Conservation (phyloP, 495 filamentous ascomycete genomes). For the Acidomyces sp. region DNA sequence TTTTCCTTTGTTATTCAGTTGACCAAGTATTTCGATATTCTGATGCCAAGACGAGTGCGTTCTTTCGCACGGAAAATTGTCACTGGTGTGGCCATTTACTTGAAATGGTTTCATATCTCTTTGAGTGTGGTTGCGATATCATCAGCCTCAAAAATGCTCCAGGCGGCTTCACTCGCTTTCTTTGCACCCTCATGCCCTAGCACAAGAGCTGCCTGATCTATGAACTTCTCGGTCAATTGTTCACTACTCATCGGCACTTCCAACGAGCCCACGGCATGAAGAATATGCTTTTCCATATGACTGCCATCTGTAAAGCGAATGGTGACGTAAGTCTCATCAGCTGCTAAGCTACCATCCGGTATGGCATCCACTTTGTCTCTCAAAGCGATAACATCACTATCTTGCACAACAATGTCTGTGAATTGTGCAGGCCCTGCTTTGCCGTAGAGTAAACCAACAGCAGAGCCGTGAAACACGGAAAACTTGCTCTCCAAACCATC, state of each 20-base stretch:
- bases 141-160: constrained; percentile 6
- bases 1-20: too few relatives aligned
- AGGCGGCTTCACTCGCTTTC: constrained; percentile 7
- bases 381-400: constrained; percentile 28
- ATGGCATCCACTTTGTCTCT: constrained; percentile 33
- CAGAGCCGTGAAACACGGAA: constrained; percentile 40
- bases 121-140: constrained; percentile 11
- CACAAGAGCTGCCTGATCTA: constrained; percentile 14
- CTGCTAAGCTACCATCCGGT: constrained; percentile 28
- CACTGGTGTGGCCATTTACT: too few relatives aligned
- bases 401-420: constrained; percentile 33
- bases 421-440: constrained; percentile 39
- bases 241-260: constrained; percentile 35
- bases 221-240: constrained; percentile 36
- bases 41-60: too few relatives aligned
- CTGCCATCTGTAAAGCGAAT: constrained; percentile 28
- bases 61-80: too few relatives aligned
- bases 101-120: too few relatives aligned
- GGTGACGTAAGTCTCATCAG: constrained; percentile 34
- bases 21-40: too few relatives aligned
- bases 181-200: constrained; percentile 9
- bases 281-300: constrained; percentile 32
- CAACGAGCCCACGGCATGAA: constrained; percentile 40
- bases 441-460: constrained; percentile 37
- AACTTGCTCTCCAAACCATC: constrained; percentile 43